A percentile compares a stretch with the other conserved stretches of the same genome.
These are phyloP conservation scores for Pestalotiopsis sp. DNA, from an alignment of 2,329 filamentous ascomycete genomes.

Conservation along the genomic window DNA sequence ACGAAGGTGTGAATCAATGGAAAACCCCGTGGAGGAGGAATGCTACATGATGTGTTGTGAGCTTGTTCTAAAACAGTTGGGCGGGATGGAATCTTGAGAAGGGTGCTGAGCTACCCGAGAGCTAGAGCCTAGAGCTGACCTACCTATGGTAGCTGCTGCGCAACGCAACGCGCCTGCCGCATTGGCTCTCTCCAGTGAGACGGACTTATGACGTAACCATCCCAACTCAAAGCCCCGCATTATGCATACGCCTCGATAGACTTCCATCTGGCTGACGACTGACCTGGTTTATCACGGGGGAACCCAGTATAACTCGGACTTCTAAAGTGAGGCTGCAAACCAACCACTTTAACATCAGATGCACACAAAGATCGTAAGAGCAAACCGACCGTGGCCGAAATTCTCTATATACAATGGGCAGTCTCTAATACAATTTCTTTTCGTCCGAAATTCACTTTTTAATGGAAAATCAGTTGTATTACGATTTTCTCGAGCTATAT, in stretches of 20 bases:
- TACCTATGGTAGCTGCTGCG: background rate
- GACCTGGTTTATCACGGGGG: too few relatives aligned
- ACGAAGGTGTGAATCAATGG: background rate
- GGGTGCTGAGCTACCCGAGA: background rate
- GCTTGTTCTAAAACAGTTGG: background rate
- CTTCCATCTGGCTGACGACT: background rate
- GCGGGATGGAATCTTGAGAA: background rate
- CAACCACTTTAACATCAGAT: too few relatives aligned
- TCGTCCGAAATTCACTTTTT: too few relatives aligned
- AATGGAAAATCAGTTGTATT: too few relatives aligned
- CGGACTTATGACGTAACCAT: constrained; percentile 4
- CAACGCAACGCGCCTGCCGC: background rate
- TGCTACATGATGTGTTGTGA: constrained; percentile 6
- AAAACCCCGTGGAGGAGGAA: background rate
- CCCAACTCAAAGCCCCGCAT: background rate
- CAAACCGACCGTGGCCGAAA: too few relatives aligned
- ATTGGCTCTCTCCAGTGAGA: background rate
- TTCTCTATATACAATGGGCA: too few relatives aligned
- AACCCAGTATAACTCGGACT: too few relatives aligned
- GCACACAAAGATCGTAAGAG: too few relatives aligned
- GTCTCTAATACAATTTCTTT: too few relatives aligned
- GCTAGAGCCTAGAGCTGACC: too few relatives aligned
- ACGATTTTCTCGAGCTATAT: too few relatives aligned
- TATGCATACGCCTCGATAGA: background rate
- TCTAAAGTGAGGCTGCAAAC: too few relatives aligned